Base-by-base conservation (phyloP, 306 rosid genomes). In the Senna tora region DNA sequence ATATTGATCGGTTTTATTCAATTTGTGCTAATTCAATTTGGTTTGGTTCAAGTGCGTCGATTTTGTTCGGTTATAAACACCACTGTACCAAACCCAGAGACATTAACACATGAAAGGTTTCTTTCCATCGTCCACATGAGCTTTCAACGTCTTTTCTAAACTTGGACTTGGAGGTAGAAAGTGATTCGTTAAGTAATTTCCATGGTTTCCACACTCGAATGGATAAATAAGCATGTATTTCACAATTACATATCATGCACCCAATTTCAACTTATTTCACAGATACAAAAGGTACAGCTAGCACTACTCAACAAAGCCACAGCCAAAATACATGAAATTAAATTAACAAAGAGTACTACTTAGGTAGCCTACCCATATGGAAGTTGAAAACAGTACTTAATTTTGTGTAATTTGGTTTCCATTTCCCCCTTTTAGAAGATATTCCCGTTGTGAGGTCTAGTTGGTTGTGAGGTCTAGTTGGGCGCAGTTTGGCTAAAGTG, bases 401-500 rank as follows among this genome's bases (percentile, higher is more conserved):
- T n/a, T n/a, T n/a, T n/a, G n/a, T n/a, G n/a, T n/a, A n/a, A n/a
- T n/a, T n/a, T n/a, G n/a, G n/a, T n/a, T n/a, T n/a, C n/a, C n/a
- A n/a, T n/a, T n/a, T n/a, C n/a, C 52, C 60, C 71, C 76, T 73
- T 87, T 67, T 28, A 57, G 75, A 78, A 82, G 75, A 46, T 67
- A 14, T 1, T 79, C 71, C n/a, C 91, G 86, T 53, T 86, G 91
- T 0, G 97, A 87, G 43, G 85, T 89, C 97, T 97, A n/a, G n/a
- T n/a, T n/a, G n/a, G n/a, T n/a, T n/a, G n/a, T n/a, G n/a, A n/a
- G n/a, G n/a, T n/a, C n/a, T n/a, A 94, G 9, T 84, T 86, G 13
- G 99, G 99, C 73, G 63, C 34, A 22, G 87, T 73, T 1, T 90
- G 96, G 82, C 99, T 91, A 66, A 94, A 91, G 77, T 94, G 99